Conservation (phyloP, 2,329 filamentous ascomycete species). For the Microcera coccophila region DNA sequence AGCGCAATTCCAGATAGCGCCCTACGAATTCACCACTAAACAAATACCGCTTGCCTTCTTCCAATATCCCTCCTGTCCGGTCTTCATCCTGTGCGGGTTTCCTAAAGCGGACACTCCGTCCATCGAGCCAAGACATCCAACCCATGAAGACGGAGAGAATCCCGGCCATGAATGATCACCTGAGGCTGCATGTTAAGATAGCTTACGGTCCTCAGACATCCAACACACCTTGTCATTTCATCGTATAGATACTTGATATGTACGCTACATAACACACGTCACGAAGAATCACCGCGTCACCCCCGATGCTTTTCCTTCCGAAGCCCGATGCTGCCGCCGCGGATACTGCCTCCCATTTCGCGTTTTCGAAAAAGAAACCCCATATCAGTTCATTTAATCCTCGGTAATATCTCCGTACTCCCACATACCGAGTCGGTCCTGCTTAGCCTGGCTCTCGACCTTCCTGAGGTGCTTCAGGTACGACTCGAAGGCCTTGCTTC, state of each 20-base stretch:
- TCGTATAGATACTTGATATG: not conserved
- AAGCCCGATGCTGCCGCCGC: slow-evolving; percentile 8
- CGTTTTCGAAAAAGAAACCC: not conserved
- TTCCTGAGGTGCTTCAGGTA: slow-evolving; percentile 69
- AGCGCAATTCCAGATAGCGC: too few species aligned
- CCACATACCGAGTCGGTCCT: slow-evolving; percentile 83
- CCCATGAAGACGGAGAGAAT: not conserved
- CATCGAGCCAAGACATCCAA: not conserved
- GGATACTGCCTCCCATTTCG: not conserved
- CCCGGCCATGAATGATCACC: not conserved
- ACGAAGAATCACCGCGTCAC: not conserved
- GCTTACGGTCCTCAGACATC: not conserved
- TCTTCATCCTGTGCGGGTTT: too few species aligned
- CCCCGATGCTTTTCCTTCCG: slow-evolving; percentile 8
- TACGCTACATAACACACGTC: not conserved
- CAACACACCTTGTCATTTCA: not conserved
- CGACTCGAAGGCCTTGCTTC: slow-evolving; percentile 62
- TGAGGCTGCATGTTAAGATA: not conserved
- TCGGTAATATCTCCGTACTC: slow-evolving; percentile 97
- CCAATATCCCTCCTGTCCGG: too few species aligned
- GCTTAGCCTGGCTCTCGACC: slow-evolving; percentile 75
- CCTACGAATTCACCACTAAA: too few species aligned
- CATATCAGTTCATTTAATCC: slow-evolving; percentile 51
- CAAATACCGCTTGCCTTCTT: too few species aligned
- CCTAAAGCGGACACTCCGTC: not conserved